Base-by-base conservation (phyloP, 495 filamentous ascomycete genomes). In the Oleoguttula mirabilis region DNA sequence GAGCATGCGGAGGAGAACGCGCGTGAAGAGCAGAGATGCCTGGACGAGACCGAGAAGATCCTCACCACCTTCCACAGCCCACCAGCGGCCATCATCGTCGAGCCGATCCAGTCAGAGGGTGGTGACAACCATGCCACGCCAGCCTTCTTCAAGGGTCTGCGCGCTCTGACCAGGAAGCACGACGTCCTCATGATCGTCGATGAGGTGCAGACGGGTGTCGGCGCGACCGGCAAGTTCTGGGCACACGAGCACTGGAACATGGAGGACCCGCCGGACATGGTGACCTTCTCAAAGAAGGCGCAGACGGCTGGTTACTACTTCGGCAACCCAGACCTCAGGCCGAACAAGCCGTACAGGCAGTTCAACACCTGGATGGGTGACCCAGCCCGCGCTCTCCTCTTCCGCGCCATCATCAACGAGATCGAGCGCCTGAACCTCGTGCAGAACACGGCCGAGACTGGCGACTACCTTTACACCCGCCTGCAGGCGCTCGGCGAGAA, bases 311-410 rank as follows among this genome's bases (percentile, higher is more conserved):
- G 90, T 23, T 98, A 92, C 73, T 98, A 94, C 70, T 98, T 74
- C 58, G 84, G 86, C 21, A 82, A 93, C 69, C 74, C 76, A 14
- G 73, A 80, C 34, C 72, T 98, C 45, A 73, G 88, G n/a, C 90
- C 90, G 36, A 95, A 94, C 69, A 88, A 88, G 72, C 86, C 90
- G n/a, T 96, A 95, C 73, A 78, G 90, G 37, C 90, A 98, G 66
- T 98, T 96, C 69, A 98, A 98, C 67, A 98, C 92, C 45, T 98
- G 90, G 90, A 95, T 98, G 88, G 42, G 42, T 21, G 90, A 98
- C 66, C 90, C 90, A 21, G 77, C 83, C 8, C 77, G 85, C 36
- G 87, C 85, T 7, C 67, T 96, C 45, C 72, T 96, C 45, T 98
- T 95, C 77, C 75, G 82, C 42, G 85, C 81, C 51, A 95, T 98